Conservation (phyloP, 208 protist species). For the Porcisia deanei region DNA sequence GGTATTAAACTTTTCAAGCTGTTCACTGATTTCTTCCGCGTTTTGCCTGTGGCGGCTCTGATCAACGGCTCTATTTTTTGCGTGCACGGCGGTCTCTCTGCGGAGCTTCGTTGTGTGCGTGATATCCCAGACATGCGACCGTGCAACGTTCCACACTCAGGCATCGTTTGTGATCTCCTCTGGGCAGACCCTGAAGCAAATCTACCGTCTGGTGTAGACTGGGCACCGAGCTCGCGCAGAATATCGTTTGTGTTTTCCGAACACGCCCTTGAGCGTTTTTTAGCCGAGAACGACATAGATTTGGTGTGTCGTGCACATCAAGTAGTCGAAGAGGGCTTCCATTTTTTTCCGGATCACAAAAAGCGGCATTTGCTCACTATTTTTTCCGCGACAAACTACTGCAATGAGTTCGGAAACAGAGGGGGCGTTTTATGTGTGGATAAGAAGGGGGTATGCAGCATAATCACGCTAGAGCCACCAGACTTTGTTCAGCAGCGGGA, state of each 20-base stretch:
- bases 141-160: slow-evolving; percentile 97
- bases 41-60: slow-evolving; percentile 97
- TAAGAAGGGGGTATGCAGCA: slow-evolving; percentile 94
- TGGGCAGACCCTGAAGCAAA: slow-evolving; percentile 98
- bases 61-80: slow-evolving; percentile 99
- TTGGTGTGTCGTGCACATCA: slow-evolving; percentile 99
- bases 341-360: slow-evolving; percentile 97
- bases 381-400: slow-evolving; percentile 99
- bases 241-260: slow-evolving; percentile 99
- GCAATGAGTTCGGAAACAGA: slow-evolving; percentile 99
- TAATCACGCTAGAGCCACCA: slow-evolving; percentile 92
- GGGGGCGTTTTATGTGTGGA: slow-evolving; percentile 98
- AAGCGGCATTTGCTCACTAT: slow-evolving; percentile 99
- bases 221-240: slow-evolving; percentile 98
- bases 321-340: slow-evolving; percentile 98
- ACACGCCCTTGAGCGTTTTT: slow-evolving; percentile 95
- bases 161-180: slow-evolving; percentile 99
- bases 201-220: slow-evolving; percentile 93
- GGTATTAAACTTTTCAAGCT: slow-evolving; percentile 97
- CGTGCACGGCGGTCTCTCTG: slow-evolving; percentile 97
- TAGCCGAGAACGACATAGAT: slow-evolving; percentile 97
- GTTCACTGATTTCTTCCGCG: slow-evolving; percentile 99
- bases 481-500: slow-evolving; percentile 74
- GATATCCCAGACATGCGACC: slow-evolving; percentile 95
- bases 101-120: slow-evolving; percentile 91